Conservation (phyloP, 495 filamentous ascomycete species). For the Gamarada debralockiae region DNA sequence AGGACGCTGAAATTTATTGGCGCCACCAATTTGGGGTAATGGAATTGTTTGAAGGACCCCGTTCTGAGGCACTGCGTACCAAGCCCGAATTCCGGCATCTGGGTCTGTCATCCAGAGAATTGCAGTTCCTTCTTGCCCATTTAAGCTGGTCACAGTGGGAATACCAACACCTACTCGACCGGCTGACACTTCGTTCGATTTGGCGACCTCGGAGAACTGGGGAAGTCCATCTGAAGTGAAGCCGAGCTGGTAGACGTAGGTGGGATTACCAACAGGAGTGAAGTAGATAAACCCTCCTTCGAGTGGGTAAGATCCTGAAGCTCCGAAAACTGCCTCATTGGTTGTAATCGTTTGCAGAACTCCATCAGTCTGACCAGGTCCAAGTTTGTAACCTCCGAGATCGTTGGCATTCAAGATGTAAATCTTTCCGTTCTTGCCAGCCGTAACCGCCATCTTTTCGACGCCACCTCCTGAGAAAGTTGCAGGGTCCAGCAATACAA, state of each 20-base stretch:
- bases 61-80: slow-evolving; percentile 34
- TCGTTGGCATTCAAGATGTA: slow-evolving; percentile 44
- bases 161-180: slow-evolving; percentile 37
- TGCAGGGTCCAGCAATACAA: slow-evolving; percentile 32
- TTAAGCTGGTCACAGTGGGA: slow-evolving; percentile 36
- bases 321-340: slow-evolving; percentile 38
- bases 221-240: slow-evolving; percentile 32
- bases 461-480: slow-evolving; percentile 37
- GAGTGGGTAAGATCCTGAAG: slow-evolving; percentile 40
- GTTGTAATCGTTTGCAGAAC: slow-evolving; percentile 39
- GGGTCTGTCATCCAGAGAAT: slow-evolving; percentile 36
- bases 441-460: slow-evolving; percentile 33
- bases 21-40: slow-evolving; percentile 32
- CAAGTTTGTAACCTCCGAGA: slow-evolving; percentile 45
- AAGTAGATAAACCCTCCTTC: slow-evolving; percentile 48
- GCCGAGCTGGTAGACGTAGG: slow-evolving; percentile 33
- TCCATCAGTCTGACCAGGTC: slow-evolving; percentile 34
- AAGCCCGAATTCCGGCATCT: slow-evolving; percentile 32
- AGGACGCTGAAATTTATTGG: slow-evolving; percentile 44
- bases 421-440: slow-evolving; percentile 43
- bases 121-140: slow-evolving; percentile 35
- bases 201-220: slow-evolving; percentile 32
- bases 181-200: slow-evolving; percentile 26
- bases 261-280: slow-evolving; percentile 21
- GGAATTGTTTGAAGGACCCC: slow-evolving; percentile 35